phyloP scores from a whole-genome alignment of 73 alveolate genomes.

The Tetrahymena malaccensis region DNA sequence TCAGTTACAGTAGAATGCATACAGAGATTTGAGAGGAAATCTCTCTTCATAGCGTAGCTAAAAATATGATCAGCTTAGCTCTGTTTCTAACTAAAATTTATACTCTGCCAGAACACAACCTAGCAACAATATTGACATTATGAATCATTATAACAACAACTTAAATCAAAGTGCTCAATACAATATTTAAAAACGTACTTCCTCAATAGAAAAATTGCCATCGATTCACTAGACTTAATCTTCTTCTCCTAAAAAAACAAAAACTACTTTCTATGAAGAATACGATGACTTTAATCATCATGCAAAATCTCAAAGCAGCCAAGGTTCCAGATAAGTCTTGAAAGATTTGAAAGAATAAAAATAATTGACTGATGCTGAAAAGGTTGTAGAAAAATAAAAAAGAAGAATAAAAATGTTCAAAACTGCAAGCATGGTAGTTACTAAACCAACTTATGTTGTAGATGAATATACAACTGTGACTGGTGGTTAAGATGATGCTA shows the following conservation, averaged over 20 bases:
- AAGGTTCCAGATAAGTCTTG: background rate
- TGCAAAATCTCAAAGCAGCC: background rate
- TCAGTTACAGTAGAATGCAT: background rate
- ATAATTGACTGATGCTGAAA: background rate
- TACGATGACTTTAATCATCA: background rate
- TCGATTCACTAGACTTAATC: background rate
- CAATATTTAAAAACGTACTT: background rate
- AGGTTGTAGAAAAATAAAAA: background rate
- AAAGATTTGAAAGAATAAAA: background rate
- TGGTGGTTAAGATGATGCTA: background rate
- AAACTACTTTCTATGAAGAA: background rate
- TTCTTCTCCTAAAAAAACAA: background rate
- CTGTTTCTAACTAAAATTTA: background rate
- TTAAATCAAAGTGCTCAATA: background rate
- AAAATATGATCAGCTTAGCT: background rate
- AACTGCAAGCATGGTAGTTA: background rate
- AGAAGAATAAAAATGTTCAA: background rate
- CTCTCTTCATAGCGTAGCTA: background rate
- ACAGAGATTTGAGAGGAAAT: background rate
- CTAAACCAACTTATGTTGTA: background rate
- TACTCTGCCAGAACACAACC: background rate
- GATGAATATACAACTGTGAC: background rate
- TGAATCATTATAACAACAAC: background rate
- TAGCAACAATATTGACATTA: background rate
- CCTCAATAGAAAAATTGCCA: background rate